Conservation (phyloP, 106 monocot genomes). For the Amphibolis antarctica region DNA sequence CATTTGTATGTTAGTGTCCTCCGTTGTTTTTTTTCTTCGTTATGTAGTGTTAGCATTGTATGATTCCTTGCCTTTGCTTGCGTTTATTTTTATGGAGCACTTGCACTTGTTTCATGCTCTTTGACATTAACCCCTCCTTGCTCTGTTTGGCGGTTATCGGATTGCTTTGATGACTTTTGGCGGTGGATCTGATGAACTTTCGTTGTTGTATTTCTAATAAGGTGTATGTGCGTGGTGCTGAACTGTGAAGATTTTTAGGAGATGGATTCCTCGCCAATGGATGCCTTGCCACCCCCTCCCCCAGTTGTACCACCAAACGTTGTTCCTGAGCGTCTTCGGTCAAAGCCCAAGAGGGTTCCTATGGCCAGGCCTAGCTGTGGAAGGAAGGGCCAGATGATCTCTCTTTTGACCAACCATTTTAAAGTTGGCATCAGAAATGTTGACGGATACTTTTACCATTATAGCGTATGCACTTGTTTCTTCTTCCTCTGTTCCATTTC, state of each 20-base stretch:
- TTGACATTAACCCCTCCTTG: too few species aligned
- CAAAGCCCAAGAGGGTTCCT: constrained; percentile 46
- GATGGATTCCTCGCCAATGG: constrained; percentile 3
- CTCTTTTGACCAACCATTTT: constrained; percentile 64
- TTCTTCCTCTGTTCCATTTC: background rate
- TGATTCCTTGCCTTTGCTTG: too few species aligned
- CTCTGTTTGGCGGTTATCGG: too few species aligned
- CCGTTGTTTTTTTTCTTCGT: too few species aligned
- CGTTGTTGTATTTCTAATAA: too few species aligned
- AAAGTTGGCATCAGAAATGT: constrained; percentile 37
- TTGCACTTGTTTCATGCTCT: too few species aligned
- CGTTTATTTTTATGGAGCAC: too few species aligned
- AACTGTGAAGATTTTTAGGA: background rate
- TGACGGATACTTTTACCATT: constrained; percentile 65
- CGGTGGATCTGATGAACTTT: too few species aligned
- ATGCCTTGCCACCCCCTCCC: constrained; percentile 58
- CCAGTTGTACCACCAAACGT: constrained; percentile 41
- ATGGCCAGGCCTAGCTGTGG: constrained; percentile 41
- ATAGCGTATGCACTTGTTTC: constrained; percentile 43
- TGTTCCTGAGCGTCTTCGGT: constrained; percentile 13
- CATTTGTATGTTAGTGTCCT: too few species aligned
- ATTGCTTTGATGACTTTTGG: too few species aligned
- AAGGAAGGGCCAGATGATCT: constrained; percentile 38
- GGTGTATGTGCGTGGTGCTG: too few species aligned
- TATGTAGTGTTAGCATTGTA: too few species aligned